A percentile compares a stretch with the other conserved stretches of the same genome.
These are phyloP conservation scores for Cytospora leucostoma DNA, from an alignment of 2,329 filamentous ascomycete species.

Conservation along the genomic window DNA sequence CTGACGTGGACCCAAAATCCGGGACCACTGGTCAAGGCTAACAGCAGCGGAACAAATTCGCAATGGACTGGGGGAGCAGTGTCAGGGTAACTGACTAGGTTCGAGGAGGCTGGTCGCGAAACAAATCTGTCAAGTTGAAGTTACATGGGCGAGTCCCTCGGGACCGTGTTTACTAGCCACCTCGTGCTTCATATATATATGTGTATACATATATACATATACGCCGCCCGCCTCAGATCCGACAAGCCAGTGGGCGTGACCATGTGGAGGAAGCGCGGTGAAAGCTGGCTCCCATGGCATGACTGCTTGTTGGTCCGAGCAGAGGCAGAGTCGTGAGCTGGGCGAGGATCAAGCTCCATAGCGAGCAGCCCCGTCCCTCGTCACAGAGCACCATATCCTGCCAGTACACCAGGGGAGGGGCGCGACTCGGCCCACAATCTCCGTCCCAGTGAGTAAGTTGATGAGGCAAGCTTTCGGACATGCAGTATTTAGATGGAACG, in stretches of 20 bases:
- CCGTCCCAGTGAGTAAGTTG: background rate
- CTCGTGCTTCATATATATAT: conserved; percentile 20
- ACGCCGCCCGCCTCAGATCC: conserved; percentile 3
- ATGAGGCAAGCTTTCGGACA: conserved; percentile 7
- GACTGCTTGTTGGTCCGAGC: conserved; percentile 27
- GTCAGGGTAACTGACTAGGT: background rate
- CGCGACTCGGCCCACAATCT: conserved; percentile 19
- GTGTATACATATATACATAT: background rate
- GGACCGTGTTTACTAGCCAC: conserved; percentile 2
- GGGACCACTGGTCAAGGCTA: background rate
- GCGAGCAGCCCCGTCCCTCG: conserved; percentile 24
- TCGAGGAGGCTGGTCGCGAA: background rate
- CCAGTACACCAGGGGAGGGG: conserved; percentile 12
- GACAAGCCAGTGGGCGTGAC: conserved; percentile 18
- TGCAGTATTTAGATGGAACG: conserved; percentile 13
- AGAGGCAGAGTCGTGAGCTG: conserved; percentile 25
- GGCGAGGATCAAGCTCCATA: conserved; percentile 29
- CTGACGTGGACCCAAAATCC: background rate
- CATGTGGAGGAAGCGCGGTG: conserved; percentile 27
- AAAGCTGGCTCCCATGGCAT: conserved; percentile 25
- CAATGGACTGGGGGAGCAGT: background rate
- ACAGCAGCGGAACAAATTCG: background rate
- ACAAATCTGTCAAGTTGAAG: conserved; percentile 2
- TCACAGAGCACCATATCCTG: conserved; percentile 10
- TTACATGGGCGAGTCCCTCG: background rate